These are phyloP conservation scores for Tulasnella sp. DNA, from an alignment of 768 basidiomycete species.

Conservation along the genomic window DNA sequence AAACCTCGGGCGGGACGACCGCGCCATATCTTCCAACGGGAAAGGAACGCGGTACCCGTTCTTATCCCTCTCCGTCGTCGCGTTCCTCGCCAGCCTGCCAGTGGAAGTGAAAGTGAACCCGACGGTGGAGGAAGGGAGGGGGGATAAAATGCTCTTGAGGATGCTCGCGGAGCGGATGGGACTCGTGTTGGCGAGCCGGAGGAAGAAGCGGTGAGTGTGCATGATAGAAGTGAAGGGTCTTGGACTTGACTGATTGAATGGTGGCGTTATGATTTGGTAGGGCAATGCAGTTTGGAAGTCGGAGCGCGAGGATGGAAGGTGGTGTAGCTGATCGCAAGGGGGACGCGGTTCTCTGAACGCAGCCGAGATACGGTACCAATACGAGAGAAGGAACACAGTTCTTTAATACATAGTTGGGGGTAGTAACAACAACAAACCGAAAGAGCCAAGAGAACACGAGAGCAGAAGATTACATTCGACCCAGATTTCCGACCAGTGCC, in stretches of 20 bases:
- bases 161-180: slow-evolving; percentile 63
- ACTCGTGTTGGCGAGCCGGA: slow-evolving; percentile 52
- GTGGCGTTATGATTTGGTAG: neutral
- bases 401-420: neutral
- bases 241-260: neutral
- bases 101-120: slow-evolving; percentile 78
- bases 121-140: slow-evolving; percentile 56
- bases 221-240: neutral
- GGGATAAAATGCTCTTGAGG: slow-evolving; percentile 82
- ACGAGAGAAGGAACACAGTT: neutral
- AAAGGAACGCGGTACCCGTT: slow-evolving; percentile 91
- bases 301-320: slow-evolving; percentile 69
- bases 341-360: neutral
- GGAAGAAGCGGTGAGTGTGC: slow-evolving; percentile 52
- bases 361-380: neutral
- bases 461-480: neutral
- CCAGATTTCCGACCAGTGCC: too few species aligned
- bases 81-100: slow-evolving; percentile 65
- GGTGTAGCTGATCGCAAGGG: slow-evolving; percentile 26
- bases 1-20: slow-evolving; percentile 91
- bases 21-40: slow-evolving; percentile 80
- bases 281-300: slow-evolving; percentile 95
- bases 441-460: neutral
- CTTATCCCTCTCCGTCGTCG: slow-evolving; percentile 65
- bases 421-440: neutral